Evolutionary conservation across 371 early-diverging fungal genomes (phyloP).

Genomic region (Thermomucor indicae-seudaticae): DNA sequence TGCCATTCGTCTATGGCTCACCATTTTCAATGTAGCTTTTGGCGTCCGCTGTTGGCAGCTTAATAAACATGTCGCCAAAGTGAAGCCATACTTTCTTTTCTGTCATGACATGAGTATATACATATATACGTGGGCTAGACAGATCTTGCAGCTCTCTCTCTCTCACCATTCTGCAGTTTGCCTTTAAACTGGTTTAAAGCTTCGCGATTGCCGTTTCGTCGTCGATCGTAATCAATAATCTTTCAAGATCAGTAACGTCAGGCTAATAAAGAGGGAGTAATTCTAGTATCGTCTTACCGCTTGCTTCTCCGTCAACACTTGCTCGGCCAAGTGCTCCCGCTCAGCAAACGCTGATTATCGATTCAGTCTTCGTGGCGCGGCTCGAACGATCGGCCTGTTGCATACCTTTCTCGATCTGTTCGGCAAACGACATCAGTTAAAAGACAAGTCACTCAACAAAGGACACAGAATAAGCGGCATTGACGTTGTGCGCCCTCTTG

Average conservation of each 20-base stretch:
- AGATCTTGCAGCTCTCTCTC: background rate
- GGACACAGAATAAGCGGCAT: background rate
- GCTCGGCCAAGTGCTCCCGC: slow-evolving; percentile 57
- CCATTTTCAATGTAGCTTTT: slow-evolving; percentile 43
- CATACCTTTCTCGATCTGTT: background rate
- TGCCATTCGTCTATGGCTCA: slow-evolving; percentile 1
- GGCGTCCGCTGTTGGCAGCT: slow-evolving; percentile 38
- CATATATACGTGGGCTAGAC: background rate
- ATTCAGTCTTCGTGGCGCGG: background rate
- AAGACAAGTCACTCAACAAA: background rate
- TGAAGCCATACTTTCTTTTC: slow-evolving; percentile 65
- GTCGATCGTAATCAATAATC: slow-evolving; percentile 61
- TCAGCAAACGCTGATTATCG: slow-evolving; percentile 37
- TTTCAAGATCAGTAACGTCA: slow-evolving; percentile 15
- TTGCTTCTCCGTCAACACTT: slow-evolving; percentile 57
- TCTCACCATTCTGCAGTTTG: slow-evolving; percentile 2
- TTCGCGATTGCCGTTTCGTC: slow-evolving; percentile 57
- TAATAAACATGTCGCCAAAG: slow-evolving; percentile 63
- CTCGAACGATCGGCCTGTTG: background rate
- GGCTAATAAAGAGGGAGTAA: background rate
- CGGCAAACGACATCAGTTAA: background rate
- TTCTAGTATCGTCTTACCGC: slow-evolving; percentile 31
- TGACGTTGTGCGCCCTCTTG: no score
- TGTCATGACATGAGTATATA: no score
- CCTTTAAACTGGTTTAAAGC: slow-evolving; percentile 46